A percentile compares a stretch with the other conserved stretches of the same genome.
phyloP scores from a whole-genome alignment of 2,329 filamentous ascomycete genomes.

The Colletotrichum chlorophyti region DNA sequence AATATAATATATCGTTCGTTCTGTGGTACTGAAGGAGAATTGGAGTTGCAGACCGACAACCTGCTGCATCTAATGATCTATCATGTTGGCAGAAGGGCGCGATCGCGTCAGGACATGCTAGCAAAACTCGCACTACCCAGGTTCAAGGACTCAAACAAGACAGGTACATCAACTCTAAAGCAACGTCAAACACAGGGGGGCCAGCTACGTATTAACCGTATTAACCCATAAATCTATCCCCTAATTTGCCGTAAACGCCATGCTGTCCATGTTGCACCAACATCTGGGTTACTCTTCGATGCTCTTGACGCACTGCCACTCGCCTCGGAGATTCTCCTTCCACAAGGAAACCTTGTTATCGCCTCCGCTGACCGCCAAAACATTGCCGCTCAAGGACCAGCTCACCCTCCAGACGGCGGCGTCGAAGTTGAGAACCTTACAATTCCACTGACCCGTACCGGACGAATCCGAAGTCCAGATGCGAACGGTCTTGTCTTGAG shows the following conservation, averaged over 20 bases:
- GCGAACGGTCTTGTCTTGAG: constrained; percentile 94
- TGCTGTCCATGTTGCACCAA: constrained; percentile 31
- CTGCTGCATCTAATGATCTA: too few species aligned
- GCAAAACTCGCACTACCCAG: neutral
- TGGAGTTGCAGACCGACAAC: too few species aligned
- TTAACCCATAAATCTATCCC: constrained; percentile 7
- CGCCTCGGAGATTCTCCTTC: constrained; percentile 97
- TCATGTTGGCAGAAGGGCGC: too few species aligned
- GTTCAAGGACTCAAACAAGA: neutral
- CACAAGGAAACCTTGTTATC: constrained; percentile 98
- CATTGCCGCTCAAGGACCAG: constrained; percentile 97
- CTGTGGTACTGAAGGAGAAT: too few species aligned
- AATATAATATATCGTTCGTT: too few species aligned
- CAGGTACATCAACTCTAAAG: neutral
- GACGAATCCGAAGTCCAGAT: constrained; percentile 88
- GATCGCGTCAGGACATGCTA: too few species aligned
- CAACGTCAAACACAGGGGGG: neutral
- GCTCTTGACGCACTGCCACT: constrained; percentile 97
- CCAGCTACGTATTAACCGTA: too few species aligned
- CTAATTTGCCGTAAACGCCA: constrained; percentile 43
- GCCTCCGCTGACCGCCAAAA: constrained; percentile 88
- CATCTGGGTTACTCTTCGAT: constrained; percentile 76
- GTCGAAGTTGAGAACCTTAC: constrained; percentile 87
- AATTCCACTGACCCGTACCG: constrained; percentile 77
- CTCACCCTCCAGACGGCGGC: constrained; percentile 93